A percentile compares a stretch with the other conserved stretches of the same genome.
Conservation (phyloP, 2,329 filamentous ascomycete genomes). For the Aschersonia sp. region DNA sequence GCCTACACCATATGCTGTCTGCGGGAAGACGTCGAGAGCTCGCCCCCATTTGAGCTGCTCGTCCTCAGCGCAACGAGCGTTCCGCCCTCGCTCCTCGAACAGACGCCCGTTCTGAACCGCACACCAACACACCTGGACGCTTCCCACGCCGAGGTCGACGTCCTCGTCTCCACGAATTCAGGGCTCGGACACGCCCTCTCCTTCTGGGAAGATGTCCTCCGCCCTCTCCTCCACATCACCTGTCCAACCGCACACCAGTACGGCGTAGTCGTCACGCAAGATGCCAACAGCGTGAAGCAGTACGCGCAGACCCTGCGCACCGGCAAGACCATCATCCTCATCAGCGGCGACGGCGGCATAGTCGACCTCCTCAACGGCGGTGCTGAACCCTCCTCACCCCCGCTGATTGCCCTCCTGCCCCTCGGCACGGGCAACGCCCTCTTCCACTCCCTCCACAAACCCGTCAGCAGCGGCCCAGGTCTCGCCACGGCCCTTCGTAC, state of each 20-base stretch:
- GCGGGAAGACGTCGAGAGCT: slow-evolving; percentile 15
- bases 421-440: slow-evolving; percentile 53
- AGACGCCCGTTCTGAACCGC: slow-evolving; percentile 12
- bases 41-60: slow-evolving; percentile 13
- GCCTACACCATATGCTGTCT: slow-evolving; percentile 22
- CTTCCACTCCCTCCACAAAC: slow-evolving; percentile 46
- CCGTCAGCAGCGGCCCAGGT: slow-evolving; percentile 24
- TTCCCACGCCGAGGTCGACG: slow-evolving; percentile 28
- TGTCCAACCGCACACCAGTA: not conserved
- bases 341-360: slow-evolving; percentile 80
- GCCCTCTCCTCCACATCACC: slow-evolving; percentile 36
- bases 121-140: slow-evolving; percentile 23
- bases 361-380: slow-evolving; percentile 63
- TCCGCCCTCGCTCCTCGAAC: slow-evolving; percentile 8
- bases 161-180: slow-evolving; percentile 54
- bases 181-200: slow-evolving; percentile 41
- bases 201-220: slow-evolving; percentile 42
- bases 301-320: slow-evolving; percentile 31
- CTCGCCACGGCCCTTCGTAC: slow-evolving; percentile 38
- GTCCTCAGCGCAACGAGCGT: slow-evolving; percentile 17
- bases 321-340: slow-evolving; percentile 49
- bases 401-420: slow-evolving; percentile 39
- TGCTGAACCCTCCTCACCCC: slow-evolving; percentile 7
- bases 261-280: slow-evolving; percentile 45
- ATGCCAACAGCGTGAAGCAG: slow-evolving; percentile 46